These are phyloP conservation scores for Salisapilia sapeloensis DNA, from an alignment of 352 stramenopile species.

Conservation along the genomic window DNA sequence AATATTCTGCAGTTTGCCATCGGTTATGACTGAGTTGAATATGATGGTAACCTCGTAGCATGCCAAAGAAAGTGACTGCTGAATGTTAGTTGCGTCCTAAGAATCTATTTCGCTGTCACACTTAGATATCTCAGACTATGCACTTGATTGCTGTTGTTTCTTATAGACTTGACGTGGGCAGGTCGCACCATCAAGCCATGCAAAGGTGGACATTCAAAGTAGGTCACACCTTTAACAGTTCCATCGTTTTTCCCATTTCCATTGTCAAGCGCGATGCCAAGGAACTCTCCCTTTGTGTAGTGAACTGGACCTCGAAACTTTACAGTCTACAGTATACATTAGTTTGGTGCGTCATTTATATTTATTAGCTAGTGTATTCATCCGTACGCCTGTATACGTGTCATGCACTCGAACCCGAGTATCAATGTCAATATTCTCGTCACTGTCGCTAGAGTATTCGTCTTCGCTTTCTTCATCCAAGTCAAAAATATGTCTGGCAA, in stretches of 20 bases:
- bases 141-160: too few species aligned
- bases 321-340: conserved; percentile 13
- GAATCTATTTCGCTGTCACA: too few species aligned
- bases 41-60: too few species aligned
- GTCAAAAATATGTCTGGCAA: neutral
- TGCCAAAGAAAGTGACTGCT: too few species aligned
- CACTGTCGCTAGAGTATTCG: conserved; percentile 5
- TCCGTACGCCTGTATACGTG: conserved; percentile 17
- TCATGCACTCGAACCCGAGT: conserved; percentile 18
- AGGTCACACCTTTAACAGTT: conserved; percentile 37
- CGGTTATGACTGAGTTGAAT: too few species aligned
- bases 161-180: conserved; percentile 20
- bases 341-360: neutral
- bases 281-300: conserved; percentile 54
- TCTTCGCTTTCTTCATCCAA: conserved; percentile 11
- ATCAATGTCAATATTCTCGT: conserved; percentile 6
- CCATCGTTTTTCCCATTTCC: conserved; percentile 58
- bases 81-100: too few species aligned
- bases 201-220: conserved; percentile 34
- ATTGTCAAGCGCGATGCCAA: conserved; percentile 38
- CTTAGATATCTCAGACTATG: too few species aligned
- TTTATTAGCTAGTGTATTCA: neutral
- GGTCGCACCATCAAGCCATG: conserved; percentile 57
- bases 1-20: too few species aligned
- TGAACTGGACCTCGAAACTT: conserved; percentile 45